Base-by-base conservation (phyloP, 352 stramenopile species). In the Phytophthora hybrid region DNA sequence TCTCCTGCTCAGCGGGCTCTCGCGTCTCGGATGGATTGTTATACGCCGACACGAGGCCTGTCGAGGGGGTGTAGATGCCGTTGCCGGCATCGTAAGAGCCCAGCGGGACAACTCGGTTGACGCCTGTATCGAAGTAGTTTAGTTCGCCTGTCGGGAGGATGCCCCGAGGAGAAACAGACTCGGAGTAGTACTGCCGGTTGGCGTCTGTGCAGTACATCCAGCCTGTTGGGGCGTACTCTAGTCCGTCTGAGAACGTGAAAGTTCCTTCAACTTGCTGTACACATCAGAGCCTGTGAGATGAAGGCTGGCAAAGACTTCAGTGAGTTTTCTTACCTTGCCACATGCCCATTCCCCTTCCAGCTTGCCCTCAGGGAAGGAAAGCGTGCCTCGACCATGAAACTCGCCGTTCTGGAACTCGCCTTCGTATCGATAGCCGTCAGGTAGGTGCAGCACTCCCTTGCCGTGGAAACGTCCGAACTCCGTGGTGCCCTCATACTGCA, bases 391-490 rank as follows among this genome's bases (percentile, higher is more conserved):
- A 31, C 89, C 89, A 55, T 95, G 89, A 69, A 95, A 95, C 23
- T 92, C 81, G 4, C 89, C 89, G 21, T 95, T 93, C 32, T 81
- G 69, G 67, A 94, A 95, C 56, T 94, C 89, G 39, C 89, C 87
- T 77, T 95, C 89, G 73, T 95, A 95, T 7, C 82, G 80, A 11
- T 82, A 90, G 14, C 87, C 87, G 46, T 93, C 83, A 4, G 81
- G 52, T 13, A 93, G 73, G 19, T 91, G 75, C 31, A 93, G 59
- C 32, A 84, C 78, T 5, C 84, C 86, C 5, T 81, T 76, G 0
- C 86, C 84, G n/a, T 83, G 85, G 68, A 83, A 92, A 5, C 86
- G 83, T 16, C 86, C 84, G 55, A 92, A 93, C 37, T 81, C 80
- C 19, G 66, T 85, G 49, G 66, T 76, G 9, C 86, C 86, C 73